Base-by-base conservation (phyloP, 1,139 yeast genomes). In the Keqinozyma sinolaborantium region DNA sequence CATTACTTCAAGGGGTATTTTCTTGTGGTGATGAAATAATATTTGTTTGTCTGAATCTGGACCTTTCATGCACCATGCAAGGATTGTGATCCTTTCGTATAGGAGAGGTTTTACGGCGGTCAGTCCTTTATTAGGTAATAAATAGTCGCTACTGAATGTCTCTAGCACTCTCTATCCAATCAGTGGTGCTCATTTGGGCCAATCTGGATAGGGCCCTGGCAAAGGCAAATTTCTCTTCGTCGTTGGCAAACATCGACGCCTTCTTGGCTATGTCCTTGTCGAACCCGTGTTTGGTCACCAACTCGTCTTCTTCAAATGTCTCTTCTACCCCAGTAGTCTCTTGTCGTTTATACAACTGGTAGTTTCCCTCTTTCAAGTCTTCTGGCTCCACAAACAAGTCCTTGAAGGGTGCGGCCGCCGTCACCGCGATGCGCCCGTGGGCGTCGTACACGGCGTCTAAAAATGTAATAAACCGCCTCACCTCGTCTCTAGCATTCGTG, bases 191-290 rank as follows among this genome's bases (percentile, higher is more conserved):
- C 97, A 92, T 92, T 48, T 92, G 97, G 31, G 92, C 74, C 44
- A 92, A 68, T 53, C 98, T 75, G 45, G 94, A 82, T 41, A 92
- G 67, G 0, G 97, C 97, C 51, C 98, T 73, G 1, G 97, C 95
- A 67, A 90, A 92, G 11, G 98, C 98, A 65, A 92, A 92, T 56
- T 83, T 76, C 59, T 92, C 98, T 57, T 92, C 98, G 54, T 88
- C 97, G 28, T 83, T 71, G 29, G 70, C 84, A 61, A 92, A 90
- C 78, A 87, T 78, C 23, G 83, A 66, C 1, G 94, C 84, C 52
- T 81, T 78, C 44, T 81, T 74, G n/a, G 92, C 86, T 33, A 83
- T 67, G 41, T 78, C 79, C 40, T 79, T 75, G 43, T 83, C 85
- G 41, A 83, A 81, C 1, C 92, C 95, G 52, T 83, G 86, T 39